Base-by-base conservation (phyloP, 805 yeast species). In the Saccharomycopsis capsularis region DNA sequence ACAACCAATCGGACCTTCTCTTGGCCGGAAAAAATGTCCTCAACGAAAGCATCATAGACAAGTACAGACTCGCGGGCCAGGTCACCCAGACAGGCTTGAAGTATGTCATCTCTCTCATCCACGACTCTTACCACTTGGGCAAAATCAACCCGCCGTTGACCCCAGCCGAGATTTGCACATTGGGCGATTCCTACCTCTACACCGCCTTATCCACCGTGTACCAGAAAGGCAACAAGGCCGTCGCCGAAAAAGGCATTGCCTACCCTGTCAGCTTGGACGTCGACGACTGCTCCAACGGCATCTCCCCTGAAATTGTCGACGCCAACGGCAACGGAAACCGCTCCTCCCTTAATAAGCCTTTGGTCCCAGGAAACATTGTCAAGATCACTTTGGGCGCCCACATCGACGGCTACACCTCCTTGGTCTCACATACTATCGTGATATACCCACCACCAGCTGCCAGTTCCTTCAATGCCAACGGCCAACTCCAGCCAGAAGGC, bases 361-460 rank as follows among this genome's bases (percentile, higher is more conserved):
- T 85, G 58, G 63, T 65, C 47, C 78, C 79, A 22, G 98, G 98
- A 44, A 97, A 93, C 64, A 73, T 90, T 42, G 87, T 87, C 30
- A 90, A 91, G 54, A 75, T 93, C 50, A 71, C 85, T 11, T 72
- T 91, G 25, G 99, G 97, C 43, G 90, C 84, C 52, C 97, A 93
- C 56, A 78, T 93, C 57, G 99, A 93, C 66, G 99, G 99, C 48
- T 93, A 90, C 69, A 85, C 97, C 11, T 81, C 95, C 1, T 78
- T 80, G 63, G 80, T 79, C 9, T 79, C 95, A 25, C 99, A 93
- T 66, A 90, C 97, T 1, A 61, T 88, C 54, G 93, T 89, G 27
- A 80, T 89, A 47, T 85, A 79, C 59, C 95, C 95, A 46, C 79
- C 81, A 29, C 82, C 80, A 34, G 71, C 64, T 50, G 58, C 59